Base-by-base conservation (phyloP, 106 monocot species). In the Cymbidium sinense region DNA sequence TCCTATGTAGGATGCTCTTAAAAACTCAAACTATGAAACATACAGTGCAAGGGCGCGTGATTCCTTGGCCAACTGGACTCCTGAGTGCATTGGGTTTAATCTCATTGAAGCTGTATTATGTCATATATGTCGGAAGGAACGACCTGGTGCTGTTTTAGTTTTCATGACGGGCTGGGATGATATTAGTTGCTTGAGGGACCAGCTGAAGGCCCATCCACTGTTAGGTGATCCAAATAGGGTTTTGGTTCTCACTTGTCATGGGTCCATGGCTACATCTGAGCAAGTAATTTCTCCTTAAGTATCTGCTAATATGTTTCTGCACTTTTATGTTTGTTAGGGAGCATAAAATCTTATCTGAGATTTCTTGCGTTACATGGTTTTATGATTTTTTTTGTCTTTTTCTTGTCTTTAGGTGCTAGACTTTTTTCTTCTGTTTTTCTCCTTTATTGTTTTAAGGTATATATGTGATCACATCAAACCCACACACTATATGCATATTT, bases 101-200 rank as follows among this genome's bases (percentile, higher is more conserved):
- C 90, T 99, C 34, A 93, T 99, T 39, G 99, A 99, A 77, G 95
- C 99, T 81, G 92, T 95, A 80, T 83, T 99, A 13, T 99, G 99
- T 76, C 99, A 99, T 77, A 95, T 99, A 85, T 95, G 90, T 74
- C 86, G 95, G 55, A 99, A 99, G 81, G 99, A 99, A 78, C 51
- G 84, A 5, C 78, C 87, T 55, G 99, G 99, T 87, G 99, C 95
- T 82, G 94, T 93, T 33, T 77, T 99, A 82, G 99, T 99, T 67
- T 99, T 99, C 86, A 99, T 99, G 99, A 99, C 99, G 31, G 99
- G 99, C 13, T 99, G 99, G 99, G 99, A 99, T 89, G 99, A 99
- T 78, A 99, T 99, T 78, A 99, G 87, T 79, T 95, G 99, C 80
- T 87, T 99, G 81, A 85, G 83, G 77, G 99, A 99, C 80, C 99